A percentile compares a stretch with the other conserved stretches of the same genome.
These are phyloP conservation scores for Triticum aestivum DNA, from an alignment of 176 grass and related monocot species.

Conservation along the genomic window DNA sequence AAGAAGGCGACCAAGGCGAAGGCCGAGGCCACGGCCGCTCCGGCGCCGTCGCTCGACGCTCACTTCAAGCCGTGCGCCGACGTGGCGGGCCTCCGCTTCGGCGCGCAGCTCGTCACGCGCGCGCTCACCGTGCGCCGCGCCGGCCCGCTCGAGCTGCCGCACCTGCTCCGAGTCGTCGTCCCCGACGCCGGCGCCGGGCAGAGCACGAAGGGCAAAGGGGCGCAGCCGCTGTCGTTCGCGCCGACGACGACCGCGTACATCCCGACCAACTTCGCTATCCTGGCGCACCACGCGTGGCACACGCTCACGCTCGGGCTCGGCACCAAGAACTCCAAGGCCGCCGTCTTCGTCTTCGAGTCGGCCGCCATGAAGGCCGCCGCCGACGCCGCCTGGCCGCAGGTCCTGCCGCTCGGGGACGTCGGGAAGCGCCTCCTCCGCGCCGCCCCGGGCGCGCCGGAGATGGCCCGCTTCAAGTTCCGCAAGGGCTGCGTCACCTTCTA, in stretches of 20 bases:
- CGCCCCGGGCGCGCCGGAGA: conserved; percentile 51
- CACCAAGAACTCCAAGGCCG: conserved; percentile 86
- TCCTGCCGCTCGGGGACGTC: conserved; percentile 84
- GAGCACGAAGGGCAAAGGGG: background rate
- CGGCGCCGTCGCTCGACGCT: conserved; percentile 41
- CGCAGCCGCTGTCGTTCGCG: conserved; percentile 54
- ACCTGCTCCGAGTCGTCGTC: conserved; percentile 72
- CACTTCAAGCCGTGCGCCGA: conserved; percentile 76
- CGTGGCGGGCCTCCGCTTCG: conserved; percentile 83
- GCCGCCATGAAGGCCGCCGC: conserved; percentile 67
- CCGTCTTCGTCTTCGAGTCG: conserved; percentile 90
- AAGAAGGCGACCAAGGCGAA: conserved; percentile 29
- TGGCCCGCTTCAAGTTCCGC: conserved; percentile 94
- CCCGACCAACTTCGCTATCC: conserved; percentile 95
- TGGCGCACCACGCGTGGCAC: conserved; percentile 95
- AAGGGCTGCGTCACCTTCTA: conserved; percentile 97
- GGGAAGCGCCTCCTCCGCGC: conserved; percentile 69
- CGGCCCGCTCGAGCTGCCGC: conserved; percentile 73
- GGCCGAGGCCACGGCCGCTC: background rate
- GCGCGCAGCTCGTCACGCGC: conserved; percentile 74
- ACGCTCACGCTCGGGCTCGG: conserved; percentile 89
- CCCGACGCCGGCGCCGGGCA: background rate
- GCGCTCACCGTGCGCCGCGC: conserved; percentile 90
- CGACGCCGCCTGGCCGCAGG: conserved; percentile 64
- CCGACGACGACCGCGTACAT: conserved; percentile 80